phyloP scores from a whole-genome alignment of 768 basidiomycete species.

The Naganishia vaughanmartiniae region DNA sequence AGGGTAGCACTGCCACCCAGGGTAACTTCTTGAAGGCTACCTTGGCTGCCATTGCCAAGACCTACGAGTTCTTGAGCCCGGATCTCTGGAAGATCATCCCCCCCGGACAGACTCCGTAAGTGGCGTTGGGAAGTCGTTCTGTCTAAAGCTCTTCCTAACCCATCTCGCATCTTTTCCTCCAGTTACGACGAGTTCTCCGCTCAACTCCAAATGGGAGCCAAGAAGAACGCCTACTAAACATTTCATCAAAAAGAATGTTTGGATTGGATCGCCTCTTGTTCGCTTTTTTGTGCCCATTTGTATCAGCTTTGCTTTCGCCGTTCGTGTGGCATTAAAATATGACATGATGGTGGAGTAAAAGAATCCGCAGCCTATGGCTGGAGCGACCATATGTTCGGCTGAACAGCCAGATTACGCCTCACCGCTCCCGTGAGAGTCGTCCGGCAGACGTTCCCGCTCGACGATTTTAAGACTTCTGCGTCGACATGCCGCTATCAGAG shows the following conservation, averaged over 20 bases:
- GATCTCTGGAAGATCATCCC: slow-evolving; percentile 97
- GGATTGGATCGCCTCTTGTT: neutral
- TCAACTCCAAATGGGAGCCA: slow-evolving; percentile 77
- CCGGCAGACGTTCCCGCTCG: too few species aligned
- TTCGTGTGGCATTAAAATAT: slow-evolving; percentile 16
- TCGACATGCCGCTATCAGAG: too few species aligned
- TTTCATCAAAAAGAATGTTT: neutral
- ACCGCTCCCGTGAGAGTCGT: too few species aligned
- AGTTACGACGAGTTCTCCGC: slow-evolving; percentile 88
- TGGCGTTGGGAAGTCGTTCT: neutral
- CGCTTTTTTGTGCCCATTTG: slow-evolving; percentile 15
- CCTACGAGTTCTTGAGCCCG: slow-evolving; percentile 96
- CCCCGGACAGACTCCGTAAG: slow-evolving; percentile 40
- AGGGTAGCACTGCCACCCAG: slow-evolving; percentile 90
- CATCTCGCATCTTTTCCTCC: neutral
- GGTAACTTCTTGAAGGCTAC: slow-evolving; percentile 83
- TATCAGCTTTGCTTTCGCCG: slow-evolving; percentile 1
- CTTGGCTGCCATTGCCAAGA: slow-evolving; percentile 91
- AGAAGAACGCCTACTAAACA: slow-evolving; percentile 62
- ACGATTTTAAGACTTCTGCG: too few species aligned
- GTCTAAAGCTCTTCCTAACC: slow-evolving; percentile 12
- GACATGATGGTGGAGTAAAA: slow-evolving; percentile 19
- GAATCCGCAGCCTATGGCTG: neutral
- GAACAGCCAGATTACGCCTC: too few species aligned
- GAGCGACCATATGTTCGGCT: neutral